Percentiles rank a stretch among this genome's conserved stretches.
phyloP scores from a whole-genome alignment of 2,329 filamentous ascomycete genomes.

The Paecilomyces variotii region DNA sequence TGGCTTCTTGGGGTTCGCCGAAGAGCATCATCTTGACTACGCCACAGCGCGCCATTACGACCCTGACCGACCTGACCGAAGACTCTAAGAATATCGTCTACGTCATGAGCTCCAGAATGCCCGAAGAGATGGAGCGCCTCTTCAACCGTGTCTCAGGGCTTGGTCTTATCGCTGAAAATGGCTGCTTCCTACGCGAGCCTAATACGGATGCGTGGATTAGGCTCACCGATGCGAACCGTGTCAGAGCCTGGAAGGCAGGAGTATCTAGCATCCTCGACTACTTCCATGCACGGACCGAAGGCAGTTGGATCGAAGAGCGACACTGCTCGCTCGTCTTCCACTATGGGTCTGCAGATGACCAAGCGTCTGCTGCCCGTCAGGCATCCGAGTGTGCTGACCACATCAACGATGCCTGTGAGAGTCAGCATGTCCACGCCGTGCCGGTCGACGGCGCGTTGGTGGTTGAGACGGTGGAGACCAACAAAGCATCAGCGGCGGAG shows the following conservation, averaged over 20 bases:
- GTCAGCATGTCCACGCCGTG: constrained; percentile 74
- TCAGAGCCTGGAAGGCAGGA: constrained; percentile 71
- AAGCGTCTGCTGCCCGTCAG: constrained; percentile 64
- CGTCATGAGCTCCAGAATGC: constrained; percentile 83
- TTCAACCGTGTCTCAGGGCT: constrained; percentile 78
- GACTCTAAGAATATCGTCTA: constrained; percentile 82
- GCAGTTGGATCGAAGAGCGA: constrained; percentile 81
- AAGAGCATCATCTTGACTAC: constrained; percentile 79
- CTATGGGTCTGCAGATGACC: constrained; percentile 74
- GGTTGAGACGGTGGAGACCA: constrained; percentile 79
- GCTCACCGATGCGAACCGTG: constrained; percentile 64
- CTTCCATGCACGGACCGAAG: constrained; percentile 82
- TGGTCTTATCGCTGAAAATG: constrained; percentile 89
- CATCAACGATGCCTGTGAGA: constrained; percentile 87
- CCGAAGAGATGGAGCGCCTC: constrained; percentile 77
- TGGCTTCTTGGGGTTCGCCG: constrained; percentile 79
- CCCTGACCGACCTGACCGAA: constrained; percentile 70
- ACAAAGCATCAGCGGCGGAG: constrained; percentile 75
- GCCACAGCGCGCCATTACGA: constrained; percentile 75
- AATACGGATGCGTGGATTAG: constrained; percentile 64
- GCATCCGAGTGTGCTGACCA: constrained; percentile 87
- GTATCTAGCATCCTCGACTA: constrained; percentile 79
- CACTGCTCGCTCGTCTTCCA: constrained; percentile 88
- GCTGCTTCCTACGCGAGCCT: constrained; percentile 75
- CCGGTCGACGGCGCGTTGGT: constrained; percentile 71